phyloP scores from a whole-genome alignment of 2,329 filamentous ascomycete species.

The Didymella exigua region DNA sequence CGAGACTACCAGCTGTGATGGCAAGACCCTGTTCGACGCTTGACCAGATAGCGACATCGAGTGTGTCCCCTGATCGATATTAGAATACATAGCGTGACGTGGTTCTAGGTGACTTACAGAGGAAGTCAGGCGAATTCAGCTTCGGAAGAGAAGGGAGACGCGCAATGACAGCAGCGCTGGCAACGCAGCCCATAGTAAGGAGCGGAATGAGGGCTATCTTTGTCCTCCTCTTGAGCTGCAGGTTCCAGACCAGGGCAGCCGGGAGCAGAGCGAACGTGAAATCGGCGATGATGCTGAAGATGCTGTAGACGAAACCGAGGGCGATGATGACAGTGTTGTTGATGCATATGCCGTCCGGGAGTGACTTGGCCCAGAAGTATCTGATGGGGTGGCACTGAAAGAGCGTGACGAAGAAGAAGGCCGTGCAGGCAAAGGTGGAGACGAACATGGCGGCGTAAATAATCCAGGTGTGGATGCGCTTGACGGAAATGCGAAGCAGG shows the following conservation, averaged over 20 bases:
- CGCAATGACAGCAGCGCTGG: constrained; percentile 43
- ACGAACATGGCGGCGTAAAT: constrained; percentile 48
- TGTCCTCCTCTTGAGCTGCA: constrained; percentile 56
- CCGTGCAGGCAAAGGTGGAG: constrained; percentile 43
- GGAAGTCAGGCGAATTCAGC: constrained; percentile 41
- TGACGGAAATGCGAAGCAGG: constrained; percentile 39
- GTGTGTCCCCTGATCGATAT: constrained; percentile 33
- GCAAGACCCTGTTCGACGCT: constrained; percentile 46
- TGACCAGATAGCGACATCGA: constrained; percentile 48
- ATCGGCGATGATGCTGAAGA: constrained; percentile 55
- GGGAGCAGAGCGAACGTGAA: constrained; percentile 58
- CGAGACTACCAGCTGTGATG: constrained; percentile 46
- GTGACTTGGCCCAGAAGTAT: constrained; percentile 55
- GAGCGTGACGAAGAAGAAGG: constrained; percentile 55
- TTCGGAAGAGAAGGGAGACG: constrained; percentile 37
- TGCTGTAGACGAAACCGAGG: constrained; percentile 55
- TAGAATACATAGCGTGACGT: not conserved
- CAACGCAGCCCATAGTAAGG: constrained; percentile 57
- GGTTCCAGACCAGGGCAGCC: constrained; percentile 56
- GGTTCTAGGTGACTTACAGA: constrained; percentile 27
- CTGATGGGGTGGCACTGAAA: constrained; percentile 59
- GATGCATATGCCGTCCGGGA: constrained; percentile 50
- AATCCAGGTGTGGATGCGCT: constrained; percentile 41
- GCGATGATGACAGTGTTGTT: constrained; percentile 48
- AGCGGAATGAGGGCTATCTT: constrained; percentile 57